Evolutionary conservation across 2,329 filamentous ascomycete species (phyloP), one percentile per base, ranked within the genome.

Genomic region (Beauveria pseudobassiana): DNA sequence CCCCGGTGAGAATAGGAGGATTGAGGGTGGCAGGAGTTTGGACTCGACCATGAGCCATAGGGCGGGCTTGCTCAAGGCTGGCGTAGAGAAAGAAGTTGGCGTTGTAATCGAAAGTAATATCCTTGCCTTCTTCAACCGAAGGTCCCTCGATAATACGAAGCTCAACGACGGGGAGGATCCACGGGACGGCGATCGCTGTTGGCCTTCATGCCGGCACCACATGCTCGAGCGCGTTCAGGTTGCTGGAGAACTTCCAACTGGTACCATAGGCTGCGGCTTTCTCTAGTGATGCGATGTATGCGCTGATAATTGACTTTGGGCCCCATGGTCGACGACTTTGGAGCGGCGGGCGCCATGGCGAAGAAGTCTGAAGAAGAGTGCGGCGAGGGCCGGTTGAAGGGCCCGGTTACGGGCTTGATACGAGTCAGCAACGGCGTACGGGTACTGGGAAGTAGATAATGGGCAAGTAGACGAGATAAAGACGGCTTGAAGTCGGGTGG

Each of bases 51-150:
- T 91, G 88, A 20, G 91, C 91, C 63, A 97, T 89, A 34, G 87
- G 85, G 43, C 93, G 89, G 30, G 91, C 89, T 68, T 91, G 87
- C 71, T 97, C 92, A 63, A 99, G 82, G 6, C 92, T 97, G 57
- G 93, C 91, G 70, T 91, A 98, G 46, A 98, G 87, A 77, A 99
- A 98, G 83, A 98, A 98, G 76, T 96, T 96, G 71, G 93, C 93
- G 71, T 96, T 93, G 79, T 97, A 96, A 63, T 86, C 84, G 70
- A 96, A 96, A 2, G 95, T 98, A 69, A 92, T 85, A 64, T 92
- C 89, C 71, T 82, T 81, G 61, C 83, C 82, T 57, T 80, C 76
- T 54, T 84, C 80, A 26, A 86, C 80, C 28, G 86, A 78, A 40
- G 80, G 76, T 42, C 88, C 90, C 71, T 96, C 90, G 68, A 87